These are phyloP conservation scores for Pythium myriotylum DNA, from an alignment of 352 stramenopile species.

Conservation along the genomic window DNA sequence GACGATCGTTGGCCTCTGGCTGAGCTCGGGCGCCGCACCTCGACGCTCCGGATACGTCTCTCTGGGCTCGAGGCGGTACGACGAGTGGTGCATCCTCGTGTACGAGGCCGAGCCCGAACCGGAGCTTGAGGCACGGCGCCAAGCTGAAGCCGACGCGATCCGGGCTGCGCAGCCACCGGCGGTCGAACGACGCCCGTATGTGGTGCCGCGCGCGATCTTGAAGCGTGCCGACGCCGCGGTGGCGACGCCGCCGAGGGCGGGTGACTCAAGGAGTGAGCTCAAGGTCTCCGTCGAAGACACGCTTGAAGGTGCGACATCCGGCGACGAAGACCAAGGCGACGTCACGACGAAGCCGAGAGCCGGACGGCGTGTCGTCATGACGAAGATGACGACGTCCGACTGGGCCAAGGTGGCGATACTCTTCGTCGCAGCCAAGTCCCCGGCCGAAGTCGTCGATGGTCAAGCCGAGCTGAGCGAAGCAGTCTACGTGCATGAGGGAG, in stretches of 20 bases:
- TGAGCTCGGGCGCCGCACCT: neutral
- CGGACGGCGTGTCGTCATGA: too few species aligned
- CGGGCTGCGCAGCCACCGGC: neutral
- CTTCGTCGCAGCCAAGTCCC: slow-evolving; percentile 1
- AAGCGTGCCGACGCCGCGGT: too few species aligned
- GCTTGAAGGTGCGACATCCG: too few species aligned
- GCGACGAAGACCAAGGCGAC: too few species aligned
- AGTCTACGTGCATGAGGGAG: slow-evolving; percentile 21
- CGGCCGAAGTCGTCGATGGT: neutral
- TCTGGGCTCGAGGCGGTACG: slow-evolving; percentile 3
- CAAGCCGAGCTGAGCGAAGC: neutral
- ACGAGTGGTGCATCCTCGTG: slow-evolving; percentile 10
- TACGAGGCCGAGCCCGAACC: slow-evolving; percentile 13
- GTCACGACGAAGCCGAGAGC: too few species aligned
- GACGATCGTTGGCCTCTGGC: neutral
- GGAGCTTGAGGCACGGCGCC: slow-evolving; percentile 5
- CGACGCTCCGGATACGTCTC: slow-evolving; percentile 9
- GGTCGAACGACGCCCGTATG: slow-evolving; percentile 4
- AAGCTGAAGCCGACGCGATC: neutral
- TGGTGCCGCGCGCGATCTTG: neutral
- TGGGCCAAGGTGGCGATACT: neutral
- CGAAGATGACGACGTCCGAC: neutral
- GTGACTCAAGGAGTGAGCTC: too few species aligned
- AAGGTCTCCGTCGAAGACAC: too few species aligned
- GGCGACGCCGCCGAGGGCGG: neutral